These are phyloP conservation scores for Tulasnella sp. DNA, from an alignment of 768 basidiomycete species.

Conservation along the genomic window DNA sequence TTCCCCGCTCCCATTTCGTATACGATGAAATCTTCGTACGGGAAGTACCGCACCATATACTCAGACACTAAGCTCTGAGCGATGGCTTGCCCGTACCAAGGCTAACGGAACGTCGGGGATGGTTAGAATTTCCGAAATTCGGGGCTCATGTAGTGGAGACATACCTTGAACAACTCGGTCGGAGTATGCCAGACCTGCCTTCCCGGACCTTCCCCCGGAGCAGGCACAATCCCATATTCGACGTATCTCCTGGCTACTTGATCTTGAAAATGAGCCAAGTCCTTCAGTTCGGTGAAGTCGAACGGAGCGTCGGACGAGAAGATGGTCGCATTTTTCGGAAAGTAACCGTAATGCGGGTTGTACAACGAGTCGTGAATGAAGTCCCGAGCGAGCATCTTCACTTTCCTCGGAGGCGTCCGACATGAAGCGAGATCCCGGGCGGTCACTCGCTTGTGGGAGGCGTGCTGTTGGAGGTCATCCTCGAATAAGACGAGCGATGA, in stretches of 20 bases:
- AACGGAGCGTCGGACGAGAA: slow-evolving; percentile 59
- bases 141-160: slow-evolving; percentile 14
- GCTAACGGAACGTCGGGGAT: slow-evolving; percentile 36
- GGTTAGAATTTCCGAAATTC: not conserved
- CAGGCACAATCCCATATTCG: slow-evolving; percentile 37
- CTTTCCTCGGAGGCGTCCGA: slow-evolving; percentile 53
- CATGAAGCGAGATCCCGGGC: slow-evolving; percentile 54
- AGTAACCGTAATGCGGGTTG: slow-evolving; percentile 97
- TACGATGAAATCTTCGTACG: slow-evolving; percentile 89
- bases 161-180: slow-evolving; percentile 91
- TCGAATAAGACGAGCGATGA: slow-evolving; percentile 43
- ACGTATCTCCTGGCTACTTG: slow-evolving; percentile 68
- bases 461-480: slow-evolving; percentile 38
- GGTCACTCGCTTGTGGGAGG: slow-evolving; percentile 47
- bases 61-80: slow-evolving; percentile 81
- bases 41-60: slow-evolving; percentile 90
- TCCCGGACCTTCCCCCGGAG: slow-evolving; percentile 43
- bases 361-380: slow-evolving; percentile 96
- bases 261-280: slow-evolving; percentile 67
- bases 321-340: slow-evolving; percentile 85
- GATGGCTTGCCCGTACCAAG: slow-evolving; percentile 87
- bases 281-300: slow-evolving; percentile 55
- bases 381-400: slow-evolving; percentile 91
- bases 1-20: slow-evolving; percentile 99
- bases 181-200: slow-evolving; percentile 98